Percentiles rank a stretch among this genome's conserved stretches.
Evolutionary conservation across 495 filamentous ascomycete species (phyloP).

Genomic region (Penicillium desertorum): DNA sequence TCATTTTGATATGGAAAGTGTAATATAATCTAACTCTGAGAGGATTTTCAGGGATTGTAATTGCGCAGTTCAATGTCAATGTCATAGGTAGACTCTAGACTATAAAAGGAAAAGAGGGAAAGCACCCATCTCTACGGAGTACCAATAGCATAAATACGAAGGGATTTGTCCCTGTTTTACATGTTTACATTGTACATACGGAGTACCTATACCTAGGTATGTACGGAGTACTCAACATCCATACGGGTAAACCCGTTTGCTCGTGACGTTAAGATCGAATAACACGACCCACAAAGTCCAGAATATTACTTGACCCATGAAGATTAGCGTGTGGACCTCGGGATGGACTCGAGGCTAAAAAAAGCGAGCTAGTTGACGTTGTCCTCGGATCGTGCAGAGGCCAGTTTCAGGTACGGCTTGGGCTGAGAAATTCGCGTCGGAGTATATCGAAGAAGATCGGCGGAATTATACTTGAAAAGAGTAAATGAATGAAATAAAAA

Average conservation of each 20-base stretch:
- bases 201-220: neutral
- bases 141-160: neutral
- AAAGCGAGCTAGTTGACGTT: constrained; percentile 11
- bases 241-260: constrained; percentile 11
- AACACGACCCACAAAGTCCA: constrained; percentile 12
- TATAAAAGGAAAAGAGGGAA: constrained; percentile 5
- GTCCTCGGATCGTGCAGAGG: constrained; percentile 24
- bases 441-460: constrained; percentile 29
- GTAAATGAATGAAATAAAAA: constrained; percentile 5
- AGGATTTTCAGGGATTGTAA: constrained; percentile 1
- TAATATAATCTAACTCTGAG: constrained; percentile 7
- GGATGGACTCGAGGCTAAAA: constrained; percentile 14
- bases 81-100: too few species aligned
- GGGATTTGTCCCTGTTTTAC: neutral
- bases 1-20: neutral
- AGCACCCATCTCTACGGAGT: too few species aligned
- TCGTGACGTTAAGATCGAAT: constrained; percentile 18
- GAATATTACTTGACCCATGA: constrained; percentile 6
- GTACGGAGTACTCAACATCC: too few species aligned
- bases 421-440: constrained; percentile 26
- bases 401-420: constrained; percentile 31
- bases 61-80: constrained; percentile 6
- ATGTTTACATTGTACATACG: neutral
- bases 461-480: constrained; percentile 8
- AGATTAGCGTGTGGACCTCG: constrained; percentile 15